Evolutionary conservation across 305 asterid genomes (phyloP).

Genomic region (Nicotiana rustica): DNA sequence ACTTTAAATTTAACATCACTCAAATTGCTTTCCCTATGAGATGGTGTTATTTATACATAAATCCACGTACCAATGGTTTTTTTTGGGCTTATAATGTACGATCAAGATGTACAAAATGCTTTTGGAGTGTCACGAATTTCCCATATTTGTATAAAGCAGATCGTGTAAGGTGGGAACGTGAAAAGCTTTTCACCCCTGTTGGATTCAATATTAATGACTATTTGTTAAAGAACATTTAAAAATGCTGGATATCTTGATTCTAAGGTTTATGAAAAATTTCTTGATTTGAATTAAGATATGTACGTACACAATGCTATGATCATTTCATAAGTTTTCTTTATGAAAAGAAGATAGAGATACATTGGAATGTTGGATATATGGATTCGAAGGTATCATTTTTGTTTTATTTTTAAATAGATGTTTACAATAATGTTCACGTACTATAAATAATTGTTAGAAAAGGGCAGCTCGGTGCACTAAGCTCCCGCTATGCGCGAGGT

Average conservation of each 20-base stretch:
- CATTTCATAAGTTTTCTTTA: background rate
- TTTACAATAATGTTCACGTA: too few relatives aligned
- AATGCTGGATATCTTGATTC: background rate
- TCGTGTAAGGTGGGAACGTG: conserved; percentile 77
- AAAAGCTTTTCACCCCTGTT: conserved; percentile 62
- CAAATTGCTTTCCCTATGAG: conserved; percentile 80
- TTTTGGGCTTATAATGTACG: conserved; percentile 81
- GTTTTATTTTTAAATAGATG: too few relatives aligned
- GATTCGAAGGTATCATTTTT: too few relatives aligned
- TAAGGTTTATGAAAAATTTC: background rate
- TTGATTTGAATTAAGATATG: background rate
- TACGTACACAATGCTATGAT: background rate
- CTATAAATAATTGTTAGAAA: too few relatives aligned
- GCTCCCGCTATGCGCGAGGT: too few relatives aligned
- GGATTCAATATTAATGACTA: conserved; percentile 42
- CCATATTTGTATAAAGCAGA: conserved; percentile 65
- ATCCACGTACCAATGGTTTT: conserved; percentile 54
- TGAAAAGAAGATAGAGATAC: too few relatives aligned
- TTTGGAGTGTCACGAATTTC: conserved; percentile 67
- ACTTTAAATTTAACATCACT: conserved; percentile 50
- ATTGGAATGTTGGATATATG: too few relatives aligned
- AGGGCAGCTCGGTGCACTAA: too few relatives aligned
- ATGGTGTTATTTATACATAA: conserved; percentile 75
- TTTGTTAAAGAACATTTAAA: background rate
- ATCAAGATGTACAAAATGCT: conserved; percentile 72